Percentiles rank a stretch among this genome's conserved stretches.
These are phyloP conservation scores for Avena eriantha DNA, from an alignment of 176 grass and related monocot genomes.

Conservation along the genomic window DNA sequence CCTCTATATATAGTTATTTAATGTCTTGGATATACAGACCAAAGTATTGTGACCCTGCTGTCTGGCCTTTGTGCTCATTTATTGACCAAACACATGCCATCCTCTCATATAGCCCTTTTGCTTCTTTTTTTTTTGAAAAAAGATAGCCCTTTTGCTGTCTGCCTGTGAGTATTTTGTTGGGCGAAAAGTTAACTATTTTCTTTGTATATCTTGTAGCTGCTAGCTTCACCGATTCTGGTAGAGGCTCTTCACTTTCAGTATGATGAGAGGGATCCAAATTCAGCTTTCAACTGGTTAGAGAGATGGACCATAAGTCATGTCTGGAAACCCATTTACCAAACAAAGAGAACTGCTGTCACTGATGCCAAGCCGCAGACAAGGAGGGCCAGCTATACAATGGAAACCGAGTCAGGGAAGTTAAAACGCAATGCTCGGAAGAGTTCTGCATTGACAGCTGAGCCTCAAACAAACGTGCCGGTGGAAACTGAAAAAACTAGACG, in stretches of 20 bases:
- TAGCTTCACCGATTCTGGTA: constrained; percentile 61
- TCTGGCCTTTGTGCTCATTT: not conserved
- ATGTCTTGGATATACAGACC: constrained; percentile 15
- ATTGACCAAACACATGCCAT: not conserved
- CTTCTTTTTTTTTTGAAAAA: too few relatives aligned
- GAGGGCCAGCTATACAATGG: constrained; percentile 72
- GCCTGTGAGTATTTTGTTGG: constrained; percentile 1
- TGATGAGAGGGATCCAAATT: constrained; percentile 81
- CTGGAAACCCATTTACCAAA: constrained; percentile 63
- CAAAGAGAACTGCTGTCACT: constrained; percentile 55
- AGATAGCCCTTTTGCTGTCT: constrained; percentile 3
- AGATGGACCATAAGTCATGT: constrained; percentile 71
- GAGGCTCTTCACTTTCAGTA: constrained; percentile 82
- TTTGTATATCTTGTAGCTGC: constrained; percentile 59
- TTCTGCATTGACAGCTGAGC: constrained; percentile 43
- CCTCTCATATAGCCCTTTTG: not conserved
- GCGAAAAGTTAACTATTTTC: not conserved
- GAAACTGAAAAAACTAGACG: constrained; percentile 73
- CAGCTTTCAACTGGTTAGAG: constrained; percentile 84
- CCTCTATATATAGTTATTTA: constrained; percentile 10
- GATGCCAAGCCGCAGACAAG: constrained; percentile 66
- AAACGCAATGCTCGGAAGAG: constrained; percentile 75
- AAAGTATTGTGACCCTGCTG: not conserved
- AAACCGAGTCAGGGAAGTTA: constrained; percentile 86
- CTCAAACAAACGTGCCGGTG: constrained; percentile 50